Base-by-base conservation (phyloP, 495 filamentous ascomycete genomes). In the Lindgomyces ingoldianus region DNA sequence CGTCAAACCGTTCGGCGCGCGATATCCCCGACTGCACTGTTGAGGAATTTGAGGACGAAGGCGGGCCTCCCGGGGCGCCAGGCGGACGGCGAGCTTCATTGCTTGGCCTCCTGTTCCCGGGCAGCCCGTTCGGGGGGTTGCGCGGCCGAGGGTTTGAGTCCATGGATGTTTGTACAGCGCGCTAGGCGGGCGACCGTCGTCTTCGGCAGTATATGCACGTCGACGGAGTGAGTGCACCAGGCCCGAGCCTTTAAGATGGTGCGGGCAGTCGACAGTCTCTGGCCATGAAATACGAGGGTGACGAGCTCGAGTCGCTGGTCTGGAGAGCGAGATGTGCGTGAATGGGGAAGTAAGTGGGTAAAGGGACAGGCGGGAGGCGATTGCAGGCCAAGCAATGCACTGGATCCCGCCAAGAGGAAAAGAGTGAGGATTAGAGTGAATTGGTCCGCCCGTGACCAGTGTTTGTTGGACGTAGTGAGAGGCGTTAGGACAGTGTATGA, bases 1-100 rank as follows among this genome's bases (percentile, higher is more conserved):
- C 91, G 75, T 98, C 93, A 74, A 96, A 98, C 68, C 84, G 83
- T 77, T 96, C 90, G 9, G 93, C 93, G 74, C 90, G 87, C 57
- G 80, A 89, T 78, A 60, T 58, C 29, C 48, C 68, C 21, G 66
- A 57, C 8, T 50, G 22, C 3, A 42, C 11, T 2, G 59, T 57
- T 10, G 30, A 36, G 12, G 58, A 60, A 36, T 51, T 65, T 8
- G 53, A 36, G 9, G 41, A 10, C 33, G 70, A 56, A 16, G 70
- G 57, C 12, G 67, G 46, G 12, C 49, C 52, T 19, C 57, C 59
- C 22, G 58, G 50, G 48, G 64, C 55, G 26, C 62, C 62, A 18
- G 62, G 58, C 10, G 57, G 57, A 11, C 62, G 55, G 10, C 68
- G 57, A 19, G 46, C 48, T 48, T 70, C 68, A 33, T 62, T 55